Evolutionary conservation across 371 early-diverging fungal genomes (phyloP).

Genomic region (Mucor lusitanicus): DNA sequence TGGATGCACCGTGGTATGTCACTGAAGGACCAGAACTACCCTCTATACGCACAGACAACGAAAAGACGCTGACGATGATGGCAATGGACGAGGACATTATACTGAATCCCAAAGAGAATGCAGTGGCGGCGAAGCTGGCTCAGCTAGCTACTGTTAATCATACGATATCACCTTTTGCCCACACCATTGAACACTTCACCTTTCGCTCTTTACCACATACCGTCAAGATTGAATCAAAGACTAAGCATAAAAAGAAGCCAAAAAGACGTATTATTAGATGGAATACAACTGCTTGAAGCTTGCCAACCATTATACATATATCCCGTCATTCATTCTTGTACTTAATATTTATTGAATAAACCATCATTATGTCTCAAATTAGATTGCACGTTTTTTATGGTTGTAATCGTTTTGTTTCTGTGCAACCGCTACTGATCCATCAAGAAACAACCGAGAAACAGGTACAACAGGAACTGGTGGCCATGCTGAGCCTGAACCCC

Average conservation of each 20-base stretch:
- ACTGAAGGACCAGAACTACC: conserved; percentile 30
- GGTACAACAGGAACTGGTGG: no score
- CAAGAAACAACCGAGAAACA: no score
- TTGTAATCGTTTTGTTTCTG: neutral
- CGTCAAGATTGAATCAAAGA: conserved; percentile 33
- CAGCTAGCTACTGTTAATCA: conserved; percentile 81
- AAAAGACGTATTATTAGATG: conserved; percentile 47
- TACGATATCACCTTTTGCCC: conserved; percentile 86
- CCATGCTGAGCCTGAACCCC: no score
- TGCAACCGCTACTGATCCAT: neutral
- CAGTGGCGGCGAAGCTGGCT: conserved; percentile 87
- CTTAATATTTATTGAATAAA: neutral
- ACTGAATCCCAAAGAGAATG: conserved; percentile 70
- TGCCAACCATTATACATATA: neutral
- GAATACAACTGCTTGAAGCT: conserved; percentile 1
- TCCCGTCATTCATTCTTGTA: neutral
- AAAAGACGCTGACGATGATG: conserved; percentile 11
- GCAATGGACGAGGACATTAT: conserved; percentile 54
- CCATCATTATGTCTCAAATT: neutral
- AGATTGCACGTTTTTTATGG: neutral
- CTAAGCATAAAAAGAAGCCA: conserved; percentile 45
- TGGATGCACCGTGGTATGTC: conserved; percentile 45
- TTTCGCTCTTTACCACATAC: conserved; percentile 73
- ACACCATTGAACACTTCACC: conserved; percentile 77
- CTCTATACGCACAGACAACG: neutral